A percentile compares a stretch with the other conserved stretches of the same genome.
Conservation (phyloP, 148 eudicot genomes). For the Diospyros lotus region DNA sequence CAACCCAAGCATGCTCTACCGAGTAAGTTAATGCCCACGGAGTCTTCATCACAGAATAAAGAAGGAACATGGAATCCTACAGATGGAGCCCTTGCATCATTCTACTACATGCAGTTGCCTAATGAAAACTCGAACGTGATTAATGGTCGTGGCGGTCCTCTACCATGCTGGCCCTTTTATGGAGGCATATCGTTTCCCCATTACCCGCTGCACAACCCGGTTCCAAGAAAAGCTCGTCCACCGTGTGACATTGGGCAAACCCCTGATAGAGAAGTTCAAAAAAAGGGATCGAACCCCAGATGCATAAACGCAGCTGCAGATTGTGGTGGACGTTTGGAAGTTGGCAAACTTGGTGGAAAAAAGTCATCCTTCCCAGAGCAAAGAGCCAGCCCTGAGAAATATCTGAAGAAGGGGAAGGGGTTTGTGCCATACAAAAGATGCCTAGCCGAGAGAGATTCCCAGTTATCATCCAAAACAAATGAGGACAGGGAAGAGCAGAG, state of each 20-base stretch:
- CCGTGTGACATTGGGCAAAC: conserved; percentile 8
- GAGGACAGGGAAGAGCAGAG: conserved; percentile 49
- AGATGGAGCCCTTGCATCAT: conserved; percentile 11
- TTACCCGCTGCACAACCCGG: conserved; percentile 14
- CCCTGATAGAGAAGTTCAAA: conserved; percentile 26
- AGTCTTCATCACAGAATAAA: background rate
- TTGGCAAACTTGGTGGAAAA: conserved; percentile 26
- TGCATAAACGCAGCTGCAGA: conserved; percentile 25
- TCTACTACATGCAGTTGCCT: conserved; percentile 14
- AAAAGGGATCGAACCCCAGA: conserved; percentile 42
- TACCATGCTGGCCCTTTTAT: conserved; percentile 39
- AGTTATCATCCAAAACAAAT: conserved; percentile 19
- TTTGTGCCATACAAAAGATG: conserved; percentile 92
- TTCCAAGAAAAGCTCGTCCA: conserved; percentile 12
- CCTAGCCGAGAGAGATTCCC: conserved; percentile 34
- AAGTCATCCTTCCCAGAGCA: conserved; percentile 13
- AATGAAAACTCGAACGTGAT: conserved; percentile 19
- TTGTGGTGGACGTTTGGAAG: conserved; percentile 26
- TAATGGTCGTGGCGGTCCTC: conserved; percentile 17
- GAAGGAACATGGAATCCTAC: conserved; percentile 18
- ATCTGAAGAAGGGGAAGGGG: conserved; percentile 28
- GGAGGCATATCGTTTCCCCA: conserved; percentile 31
- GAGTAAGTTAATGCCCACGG: conserved; percentile 10
- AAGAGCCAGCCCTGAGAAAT: conserved; percentile 17
- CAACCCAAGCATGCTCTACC: conserved; percentile 12